These are phyloP conservation scores for Penicillium waksmanii DNA, from an alignment of 495 filamentous ascomycete genomes.

Conservation along the genomic window DNA sequence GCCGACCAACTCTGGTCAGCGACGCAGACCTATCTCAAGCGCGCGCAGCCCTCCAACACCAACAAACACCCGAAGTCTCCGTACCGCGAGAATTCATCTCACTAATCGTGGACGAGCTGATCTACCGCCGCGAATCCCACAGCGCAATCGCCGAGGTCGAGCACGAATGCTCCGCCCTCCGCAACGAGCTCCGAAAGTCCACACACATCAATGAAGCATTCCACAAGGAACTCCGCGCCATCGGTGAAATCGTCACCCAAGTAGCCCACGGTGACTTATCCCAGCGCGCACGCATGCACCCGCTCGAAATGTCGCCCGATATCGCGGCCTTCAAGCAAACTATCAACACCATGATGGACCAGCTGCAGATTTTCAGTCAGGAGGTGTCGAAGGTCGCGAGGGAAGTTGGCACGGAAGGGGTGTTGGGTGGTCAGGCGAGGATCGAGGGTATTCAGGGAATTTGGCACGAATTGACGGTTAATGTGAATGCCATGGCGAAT, in stretches of 20 bases:
- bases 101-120: constrained; percentile 55
- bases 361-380: constrained; percentile 88
- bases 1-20: constrained; percentile 42
- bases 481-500: constrained; percentile 90
- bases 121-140: constrained; percentile 36
- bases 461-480: constrained; percentile 91
- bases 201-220: constrained; percentile 94
- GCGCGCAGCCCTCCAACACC: constrained; percentile 67
- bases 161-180: constrained; percentile 60
- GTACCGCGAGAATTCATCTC: constrained; percentile 62
- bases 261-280: constrained; percentile 89
- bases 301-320: constrained; percentile 89
- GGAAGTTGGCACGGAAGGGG: constrained; percentile 90
- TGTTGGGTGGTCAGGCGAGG: constrained; percentile 84
- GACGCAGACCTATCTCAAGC: constrained; percentile 66
- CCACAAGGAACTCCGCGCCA: constrained; percentile 88
- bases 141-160: constrained; percentile 40
- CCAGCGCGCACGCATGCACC: constrained; percentile 89
- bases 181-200: constrained; percentile 85
- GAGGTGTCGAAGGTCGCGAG: constrained; percentile 89
- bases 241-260: constrained; percentile 87
- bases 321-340: constrained; percentile 92
- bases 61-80: constrained; percentile 63
- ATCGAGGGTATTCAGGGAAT: constrained; percentile 89
- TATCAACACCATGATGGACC: constrained; percentile 93